Conservation (phyloP, 192 early-diverging fungal species). For the Chytriomyces hyalinus region DNA sequence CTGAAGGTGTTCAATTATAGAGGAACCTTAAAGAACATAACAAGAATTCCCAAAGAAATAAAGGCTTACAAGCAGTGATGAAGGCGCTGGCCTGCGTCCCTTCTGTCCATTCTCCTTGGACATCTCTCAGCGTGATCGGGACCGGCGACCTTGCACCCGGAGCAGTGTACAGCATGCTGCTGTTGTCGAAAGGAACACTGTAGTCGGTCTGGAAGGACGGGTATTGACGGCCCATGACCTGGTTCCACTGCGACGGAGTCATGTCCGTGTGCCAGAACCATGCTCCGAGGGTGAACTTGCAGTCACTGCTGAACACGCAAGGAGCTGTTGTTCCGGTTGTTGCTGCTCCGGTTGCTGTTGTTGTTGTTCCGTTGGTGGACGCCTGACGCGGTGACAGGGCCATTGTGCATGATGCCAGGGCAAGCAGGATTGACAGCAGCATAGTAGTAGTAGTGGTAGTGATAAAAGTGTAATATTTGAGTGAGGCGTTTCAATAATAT, state of each 20-base stretch:
- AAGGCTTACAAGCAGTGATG: not conserved
- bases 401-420: no score
- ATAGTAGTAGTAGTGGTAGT: no score
- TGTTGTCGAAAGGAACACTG: not conserved
- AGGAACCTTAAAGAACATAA: no score
- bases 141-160: not conserved
- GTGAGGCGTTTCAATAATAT: no score
- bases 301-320: not conserved
- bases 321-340: no score
- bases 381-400: no score
- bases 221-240: not conserved
- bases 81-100: slow-evolving; percentile 16
- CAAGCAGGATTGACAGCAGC: no score
- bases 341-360: not conserved
- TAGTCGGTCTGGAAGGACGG: slow-evolving; percentile 9
- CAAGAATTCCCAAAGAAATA: no score
- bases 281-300: slow-evolving; percentile 27
- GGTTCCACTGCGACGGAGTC: slow-evolving; percentile 3
- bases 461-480: no score
- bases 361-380: no score
- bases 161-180: not conserved
- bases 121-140: not conserved
- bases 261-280: slow-evolving; percentile 41
- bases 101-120: slow-evolving; percentile 1
- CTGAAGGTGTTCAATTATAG: not conserved